Base-by-base conservation (phyloP, 116 monocot species). In the Zostera marina region DNA sequence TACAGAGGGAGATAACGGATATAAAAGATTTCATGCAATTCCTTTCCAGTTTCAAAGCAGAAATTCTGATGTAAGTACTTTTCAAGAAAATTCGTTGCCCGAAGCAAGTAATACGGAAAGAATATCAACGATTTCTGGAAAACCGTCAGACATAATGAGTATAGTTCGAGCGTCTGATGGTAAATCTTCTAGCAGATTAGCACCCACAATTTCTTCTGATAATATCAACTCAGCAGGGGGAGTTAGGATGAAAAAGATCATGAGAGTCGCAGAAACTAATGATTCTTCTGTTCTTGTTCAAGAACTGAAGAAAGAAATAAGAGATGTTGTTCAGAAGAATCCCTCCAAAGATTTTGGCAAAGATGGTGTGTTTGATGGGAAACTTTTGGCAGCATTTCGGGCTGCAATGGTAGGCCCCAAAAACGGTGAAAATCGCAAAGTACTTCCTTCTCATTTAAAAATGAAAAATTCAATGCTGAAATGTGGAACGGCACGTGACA, bases 221-320 rank as follows among this genome's bases (percentile, higher is more conserved):
- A 78, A 45, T 64, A 48, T 25, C 7, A 47, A 80, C 54, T 40
- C 53, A 54, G 43, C 72, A 62, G 39, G 53, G 76, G 79, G 84
- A n/a, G 53, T 77, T 47, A 84, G 89, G 63, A 68, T 88, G 53
- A 96, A 88, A 72, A 96, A 88, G 71, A 96, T 96, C n/a, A 65
- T 96, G 77, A 81, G 76, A 61, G 67, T 44, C 63, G 70, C 53
- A 61, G 71, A 71, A 43, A 63, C 74, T 24, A 63, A 73, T 4
- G 80, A 80, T 56, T 70, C 79, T 75, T 73, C 79, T 12, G 47
- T 63, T 52, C 42, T 84, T 62, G 68, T 82, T 60, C 84, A 88
- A 63, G 75, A 88, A 63, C 65, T 96, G 45, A 77, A 76, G 68
- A 62, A 73, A 39, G 84, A 96, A 70, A 88, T 91, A 59, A 79